Percentiles rank a stretch among this genome's conserved stretches.
Conservation (phyloP, 192 early-diverging fungal species). For the Backusella australiensis region DNA sequence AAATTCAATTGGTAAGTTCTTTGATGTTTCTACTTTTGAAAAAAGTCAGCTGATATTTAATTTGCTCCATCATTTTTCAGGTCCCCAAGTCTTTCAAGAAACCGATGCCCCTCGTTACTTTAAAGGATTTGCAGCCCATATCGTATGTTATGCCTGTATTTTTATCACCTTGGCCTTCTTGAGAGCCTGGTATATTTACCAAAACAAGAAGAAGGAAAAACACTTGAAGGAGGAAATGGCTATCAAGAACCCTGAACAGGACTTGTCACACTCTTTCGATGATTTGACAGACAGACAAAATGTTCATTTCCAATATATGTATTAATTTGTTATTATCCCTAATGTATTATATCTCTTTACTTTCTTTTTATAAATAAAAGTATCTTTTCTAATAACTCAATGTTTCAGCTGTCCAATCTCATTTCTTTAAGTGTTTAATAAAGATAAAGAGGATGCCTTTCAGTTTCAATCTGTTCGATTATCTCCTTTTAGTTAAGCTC, state of each 20-base stretch:
- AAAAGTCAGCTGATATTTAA: neutral
- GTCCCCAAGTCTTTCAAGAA: neutral
- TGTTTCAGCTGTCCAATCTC: too few species aligned
- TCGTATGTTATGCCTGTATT: constrained; percentile 13
- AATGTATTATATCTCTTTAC: neutral
- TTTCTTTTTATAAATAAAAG: neutral
- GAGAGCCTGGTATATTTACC: neutral
- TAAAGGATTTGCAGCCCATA: constrained; percentile 17
- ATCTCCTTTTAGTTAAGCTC: too few species aligned
- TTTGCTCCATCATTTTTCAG: neutral
- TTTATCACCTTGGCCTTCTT: neutral
- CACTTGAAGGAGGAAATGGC: neutral
- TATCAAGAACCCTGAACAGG: neutral
- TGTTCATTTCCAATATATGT: constrained; percentile 14
- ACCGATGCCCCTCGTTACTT: constrained; percentile 17
- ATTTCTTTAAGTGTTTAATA: too few species aligned
- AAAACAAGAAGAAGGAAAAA: constrained; percentile 2
- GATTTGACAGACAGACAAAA: constrained; percentile 26
- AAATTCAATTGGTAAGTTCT: constrained; percentile 22
- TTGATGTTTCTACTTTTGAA: neutral
- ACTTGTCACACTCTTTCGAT: constrained; percentile 19
- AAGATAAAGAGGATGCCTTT: too few species aligned
- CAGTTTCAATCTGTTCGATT: too few species aligned
- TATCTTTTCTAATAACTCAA: neutral
- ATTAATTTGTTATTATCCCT: neutral